phyloP scores from a whole-genome alignment of 768 basidiomycete species.

The Amyloporia xantha region DNA sequence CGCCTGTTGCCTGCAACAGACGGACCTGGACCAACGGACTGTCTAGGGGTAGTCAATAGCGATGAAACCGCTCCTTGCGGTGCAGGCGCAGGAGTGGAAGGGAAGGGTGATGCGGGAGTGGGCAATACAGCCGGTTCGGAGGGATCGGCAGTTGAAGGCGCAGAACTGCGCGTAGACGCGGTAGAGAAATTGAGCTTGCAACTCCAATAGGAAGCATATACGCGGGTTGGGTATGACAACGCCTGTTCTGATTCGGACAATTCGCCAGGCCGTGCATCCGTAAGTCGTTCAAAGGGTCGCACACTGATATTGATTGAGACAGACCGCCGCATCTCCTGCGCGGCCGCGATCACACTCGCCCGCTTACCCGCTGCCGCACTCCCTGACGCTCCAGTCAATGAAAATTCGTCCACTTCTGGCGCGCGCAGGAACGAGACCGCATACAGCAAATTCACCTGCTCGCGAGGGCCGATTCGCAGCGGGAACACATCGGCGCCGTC shows the following conservation, averaged over 20 bases:
- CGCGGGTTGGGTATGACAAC: constrained; percentile 53
- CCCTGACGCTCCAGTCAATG: constrained; percentile 13
- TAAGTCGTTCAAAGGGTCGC: constrained; percentile 45
- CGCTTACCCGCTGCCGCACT: background rate
- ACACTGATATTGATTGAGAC: constrained; percentile 79
- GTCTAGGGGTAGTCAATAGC: background rate
- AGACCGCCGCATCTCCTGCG: constrained; percentile 56
- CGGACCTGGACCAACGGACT: background rate
- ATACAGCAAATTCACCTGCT: constrained; percentile 87
- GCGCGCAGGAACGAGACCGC: constrained; percentile 76
- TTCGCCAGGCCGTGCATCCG: background rate
- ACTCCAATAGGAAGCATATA: constrained; percentile 86
- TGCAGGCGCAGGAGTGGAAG: constrained; percentile 20
- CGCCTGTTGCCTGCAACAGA: constrained; percentile 52
- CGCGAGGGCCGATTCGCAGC: constrained; percentile 57
- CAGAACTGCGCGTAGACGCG: background rate
- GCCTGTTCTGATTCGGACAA: background rate
- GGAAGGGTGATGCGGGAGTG: constrained; percentile 76
- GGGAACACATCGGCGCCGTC: constrained; percentile 53
- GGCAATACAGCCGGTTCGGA: constrained; percentile 15
- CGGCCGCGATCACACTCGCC: constrained; percentile 3
- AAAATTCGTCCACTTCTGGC: constrained; percentile 46
- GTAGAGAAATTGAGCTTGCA: constrained; percentile 73
- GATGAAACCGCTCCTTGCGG: background rate
- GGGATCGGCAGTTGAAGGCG: constrained; percentile 2